Conservation (phyloP, 2,329 filamentous ascomycete species). For the Stagonosporopsis cucurbitacearum region DNA sequence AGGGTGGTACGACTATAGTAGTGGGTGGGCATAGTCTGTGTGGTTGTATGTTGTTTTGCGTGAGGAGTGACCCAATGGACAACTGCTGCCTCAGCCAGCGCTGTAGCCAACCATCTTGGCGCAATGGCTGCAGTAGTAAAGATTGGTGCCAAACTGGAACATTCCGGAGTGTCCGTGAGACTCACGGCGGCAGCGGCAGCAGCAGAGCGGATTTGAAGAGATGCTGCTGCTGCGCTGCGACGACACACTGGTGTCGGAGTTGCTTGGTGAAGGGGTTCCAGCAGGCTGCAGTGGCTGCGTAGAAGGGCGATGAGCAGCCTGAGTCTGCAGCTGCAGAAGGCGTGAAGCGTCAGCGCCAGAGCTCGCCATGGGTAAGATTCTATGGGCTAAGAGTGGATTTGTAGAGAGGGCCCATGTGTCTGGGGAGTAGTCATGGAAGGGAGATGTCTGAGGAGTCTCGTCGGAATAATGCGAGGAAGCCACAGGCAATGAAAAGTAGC, state of each 20-base stretch:
- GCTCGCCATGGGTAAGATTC: constrained; percentile 33
- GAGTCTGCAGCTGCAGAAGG: constrained; percentile 49
- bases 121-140: constrained; percentile 52
- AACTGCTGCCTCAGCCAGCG: constrained; percentile 34
- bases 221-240: constrained; percentile 21
- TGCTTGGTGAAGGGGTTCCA: constrained; percentile 21
- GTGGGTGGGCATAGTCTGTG: neutral
- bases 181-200: constrained; percentile 46
- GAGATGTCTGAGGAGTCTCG: constrained; percentile 40
- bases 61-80: neutral
- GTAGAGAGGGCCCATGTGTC: constrained; percentile 38
- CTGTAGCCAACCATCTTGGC: constrained; percentile 50
- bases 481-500: constrained; percentile 46
- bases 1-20: neutral
- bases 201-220: constrained; percentile 30
- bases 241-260: constrained; percentile 19
- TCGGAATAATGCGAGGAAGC: constrained; percentile 38
- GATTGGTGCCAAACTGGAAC: constrained; percentile 49
- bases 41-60: neutral
- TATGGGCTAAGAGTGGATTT: constrained; percentile 47
- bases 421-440: constrained; percentile 31
- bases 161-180: constrained; percentile 35
- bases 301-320: constrained; percentile 44
- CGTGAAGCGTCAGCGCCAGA: constrained; percentile 39
- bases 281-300: constrained; percentile 36